These are phyloP conservation scores for Rubus parviflorus DNA, from an alignment of 306 rosid genomes.

Conservation along the genomic window DNA sequence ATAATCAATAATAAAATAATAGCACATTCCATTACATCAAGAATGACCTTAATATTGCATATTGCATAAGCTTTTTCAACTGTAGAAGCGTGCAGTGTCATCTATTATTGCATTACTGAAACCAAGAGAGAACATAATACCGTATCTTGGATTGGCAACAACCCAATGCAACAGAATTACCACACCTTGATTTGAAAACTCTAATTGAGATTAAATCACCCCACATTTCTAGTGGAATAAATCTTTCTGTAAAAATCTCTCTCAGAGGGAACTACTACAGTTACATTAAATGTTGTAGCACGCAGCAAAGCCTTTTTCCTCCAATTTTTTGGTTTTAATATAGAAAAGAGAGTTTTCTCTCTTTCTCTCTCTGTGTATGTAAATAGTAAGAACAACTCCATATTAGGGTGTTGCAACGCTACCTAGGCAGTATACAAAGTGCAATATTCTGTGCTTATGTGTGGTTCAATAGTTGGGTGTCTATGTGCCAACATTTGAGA, in stretches of 20 bases:
- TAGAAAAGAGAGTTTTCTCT: not conserved
- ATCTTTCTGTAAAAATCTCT: not conserved
- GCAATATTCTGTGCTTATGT: not conserved
- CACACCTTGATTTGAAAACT: not conserved
- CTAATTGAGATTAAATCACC: not conserved
- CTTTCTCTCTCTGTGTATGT: too few species aligned
- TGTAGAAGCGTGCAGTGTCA: not conserved
- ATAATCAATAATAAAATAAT: not conserved
- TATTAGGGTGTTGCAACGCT: not conserved
- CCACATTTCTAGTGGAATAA: not conserved
- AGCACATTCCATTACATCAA: not conserved
- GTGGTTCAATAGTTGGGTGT: not conserved
- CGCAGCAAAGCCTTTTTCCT: not conserved
- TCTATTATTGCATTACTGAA: not conserved
- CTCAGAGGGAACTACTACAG: not conserved
- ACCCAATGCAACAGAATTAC: not conserved
- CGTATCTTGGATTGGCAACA: not conserved
- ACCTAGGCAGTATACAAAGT: not conserved
- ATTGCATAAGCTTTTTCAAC: not conserved
- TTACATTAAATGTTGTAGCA: not conserved
- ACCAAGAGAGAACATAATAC: slow-evolving; percentile 1
- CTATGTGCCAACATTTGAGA: not conserved
- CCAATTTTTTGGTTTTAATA: not conserved
- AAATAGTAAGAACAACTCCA: not conserved
- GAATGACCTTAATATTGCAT: not conserved